Percentiles rank a stretch among this genome's conserved stretches.
Conservation (phyloP, 1,284 basidiomycete genomes). For the Polyporus tsugae region DNA sequence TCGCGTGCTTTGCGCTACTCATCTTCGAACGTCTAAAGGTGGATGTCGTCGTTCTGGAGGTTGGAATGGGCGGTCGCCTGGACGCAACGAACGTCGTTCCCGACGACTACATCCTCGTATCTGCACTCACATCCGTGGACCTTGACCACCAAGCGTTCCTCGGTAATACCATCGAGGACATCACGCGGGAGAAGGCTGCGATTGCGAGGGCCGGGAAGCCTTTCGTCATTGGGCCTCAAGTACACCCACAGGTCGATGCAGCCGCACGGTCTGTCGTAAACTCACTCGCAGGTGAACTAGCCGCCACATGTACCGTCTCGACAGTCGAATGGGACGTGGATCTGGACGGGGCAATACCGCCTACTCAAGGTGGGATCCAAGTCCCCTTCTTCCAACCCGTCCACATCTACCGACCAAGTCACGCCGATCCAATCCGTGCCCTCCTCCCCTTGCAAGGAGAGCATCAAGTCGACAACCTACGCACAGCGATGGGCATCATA, state of each 20-base stretch:
- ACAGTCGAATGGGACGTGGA: conserved; percentile 46
- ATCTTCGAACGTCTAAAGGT: conserved; percentile 75
- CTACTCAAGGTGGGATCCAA: conserved; percentile 47
- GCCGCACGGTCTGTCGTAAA: conserved; percentile 52
- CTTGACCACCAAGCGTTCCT: conserved; percentile 94
- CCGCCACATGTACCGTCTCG: conserved; percentile 43
- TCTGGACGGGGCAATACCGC: conserved; percentile 46
- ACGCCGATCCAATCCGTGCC: conserved; percentile 50
- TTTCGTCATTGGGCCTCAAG: conserved; percentile 81
- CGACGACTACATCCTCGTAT: conserved; percentile 75
- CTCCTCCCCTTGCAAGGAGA: conserved; percentile 75
- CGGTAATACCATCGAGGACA: conserved; percentile 78
- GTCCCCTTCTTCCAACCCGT: conserved; percentile 53
- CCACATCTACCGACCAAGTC: conserved; percentile 50
- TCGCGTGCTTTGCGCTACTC: conserved; percentile 80
- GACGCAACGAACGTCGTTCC: conserved; percentile 95
- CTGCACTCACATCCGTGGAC: conserved; percentile 87
- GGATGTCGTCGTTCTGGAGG: conserved; percentile 91
- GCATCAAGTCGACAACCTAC: conserved; percentile 87
- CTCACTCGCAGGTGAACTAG: conserved; percentile 51
- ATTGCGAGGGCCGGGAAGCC: conserved; percentile 78
- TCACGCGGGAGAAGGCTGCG: conserved; percentile 86
- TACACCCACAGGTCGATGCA: conserved; percentile 57
- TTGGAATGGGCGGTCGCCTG: conserved; percentile 91
- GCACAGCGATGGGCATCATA: conserved; percentile 73